Percentiles rank a stretch among this genome's conserved stretches.
Evolutionary conservation across 805 yeast species (phyloP).

Genomic region (Naumovozyma castellii): DNA sequence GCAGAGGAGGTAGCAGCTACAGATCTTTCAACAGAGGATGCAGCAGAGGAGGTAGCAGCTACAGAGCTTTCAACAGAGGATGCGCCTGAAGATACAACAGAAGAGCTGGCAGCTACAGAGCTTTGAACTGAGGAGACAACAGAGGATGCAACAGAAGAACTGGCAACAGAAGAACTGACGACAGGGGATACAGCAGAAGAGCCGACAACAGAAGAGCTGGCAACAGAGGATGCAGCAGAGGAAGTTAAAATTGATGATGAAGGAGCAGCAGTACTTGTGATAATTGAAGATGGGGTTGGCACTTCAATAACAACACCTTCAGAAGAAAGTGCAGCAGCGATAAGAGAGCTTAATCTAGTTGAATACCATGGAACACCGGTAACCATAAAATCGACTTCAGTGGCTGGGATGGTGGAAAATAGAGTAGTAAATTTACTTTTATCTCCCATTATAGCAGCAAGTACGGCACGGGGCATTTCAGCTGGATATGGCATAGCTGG

Average conservation of each 20-base stretch:
- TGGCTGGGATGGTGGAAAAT: constrained; percentile 20
- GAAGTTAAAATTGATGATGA: background rate
- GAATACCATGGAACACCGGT: constrained; percentile 30
- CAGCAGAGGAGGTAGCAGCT: background rate
- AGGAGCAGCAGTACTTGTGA: background rate
- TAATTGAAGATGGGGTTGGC: background rate
- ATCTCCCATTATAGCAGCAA: constrained; percentile 20
- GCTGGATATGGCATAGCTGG: constrained; percentile 6
- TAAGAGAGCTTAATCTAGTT: constrained; percentile 18
- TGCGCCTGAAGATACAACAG: background rate
- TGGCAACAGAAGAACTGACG: background rate
- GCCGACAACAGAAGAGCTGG: background rate
- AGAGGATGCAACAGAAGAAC: background rate
- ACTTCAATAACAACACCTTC: background rate
- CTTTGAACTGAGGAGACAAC: background rate
- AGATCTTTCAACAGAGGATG: background rate
- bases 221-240: background rate
- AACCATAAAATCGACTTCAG: constrained; percentile 20
- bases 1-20: background rate
- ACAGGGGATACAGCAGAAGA: background rate
- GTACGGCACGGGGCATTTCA: constrained; percentile 17
- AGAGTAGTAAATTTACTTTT: constrained; percentile 28
- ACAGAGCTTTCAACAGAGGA: background rate
- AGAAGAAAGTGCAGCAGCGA: background rate
- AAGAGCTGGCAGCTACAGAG: background rate